These are phyloP conservation scores for Russula lepida DNA, from an alignment of 768 basidiomycete species.

Conservation along the genomic window DNA sequence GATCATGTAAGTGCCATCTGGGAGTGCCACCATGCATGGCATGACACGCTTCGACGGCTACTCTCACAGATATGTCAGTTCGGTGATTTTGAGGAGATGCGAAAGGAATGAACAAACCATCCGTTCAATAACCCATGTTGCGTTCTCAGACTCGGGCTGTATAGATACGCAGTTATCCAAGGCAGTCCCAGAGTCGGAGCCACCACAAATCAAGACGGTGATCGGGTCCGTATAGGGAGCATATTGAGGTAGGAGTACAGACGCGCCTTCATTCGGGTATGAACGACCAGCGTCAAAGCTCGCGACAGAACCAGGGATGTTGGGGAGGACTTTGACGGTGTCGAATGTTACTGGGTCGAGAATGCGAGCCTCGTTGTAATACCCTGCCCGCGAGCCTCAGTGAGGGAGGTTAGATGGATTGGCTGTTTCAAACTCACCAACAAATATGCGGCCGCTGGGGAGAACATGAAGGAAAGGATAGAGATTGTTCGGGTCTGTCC, in stretches of 20 bases:
- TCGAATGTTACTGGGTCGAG: constrained; percentile 57
- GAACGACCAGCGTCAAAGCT: constrained; percentile 66
- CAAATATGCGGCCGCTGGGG: constrained; percentile 60
- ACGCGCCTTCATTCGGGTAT: constrained; percentile 69
- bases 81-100: neutral
- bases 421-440: constrained; percentile 40
- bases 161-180: constrained; percentile 69
- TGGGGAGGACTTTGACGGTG: constrained; percentile 53
- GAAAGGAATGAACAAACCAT: constrained; percentile 45
- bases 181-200: constrained; percentile 48
- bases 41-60: constrained; percentile 69
- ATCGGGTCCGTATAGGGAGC: constrained; percentile 70
- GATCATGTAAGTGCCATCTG: constrained; percentile 70
- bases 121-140: constrained; percentile 66
- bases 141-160: constrained; percentile 50
- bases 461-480: constrained; percentile 72
- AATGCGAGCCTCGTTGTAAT: constrained; percentile 77
- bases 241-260: constrained; percentile 58
- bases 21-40: constrained; percentile 64
- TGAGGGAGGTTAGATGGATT: neutral
- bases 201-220: constrained; percentile 67
- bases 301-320: constrained; percentile 67
- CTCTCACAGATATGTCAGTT: neutral
- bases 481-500: constrained; percentile 73
- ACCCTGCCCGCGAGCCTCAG: constrained; percentile 34